Base-by-base conservation (phyloP, 2,329 filamentous ascomycete species). In the Fusarium albosuccineum region DNA sequence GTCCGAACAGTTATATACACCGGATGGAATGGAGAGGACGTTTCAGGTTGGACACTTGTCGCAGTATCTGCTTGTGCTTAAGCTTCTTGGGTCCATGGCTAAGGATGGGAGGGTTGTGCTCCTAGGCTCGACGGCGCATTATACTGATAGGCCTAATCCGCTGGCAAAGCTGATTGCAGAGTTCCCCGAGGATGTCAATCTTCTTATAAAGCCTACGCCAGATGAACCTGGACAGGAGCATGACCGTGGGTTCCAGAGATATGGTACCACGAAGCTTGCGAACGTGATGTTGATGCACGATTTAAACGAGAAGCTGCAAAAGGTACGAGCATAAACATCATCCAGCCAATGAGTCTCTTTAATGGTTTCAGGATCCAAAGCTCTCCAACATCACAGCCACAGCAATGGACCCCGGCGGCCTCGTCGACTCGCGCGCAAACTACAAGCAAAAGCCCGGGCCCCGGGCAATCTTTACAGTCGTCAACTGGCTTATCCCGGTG, bases 281-380 rank as follows among this genome's bases (percentile, higher is more conserved):
- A 73, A 72, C 50, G 59, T 73, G 16, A 65, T 72, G 60, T 71
- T 73, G n/a, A 73, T 73, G 72, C 57, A 71, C 2, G 69, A 74
- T 2, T 59, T 73, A 2, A 71, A 68, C 36, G 16, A n/a, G 9
- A 65, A 45, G 9, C 39, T 74, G 0, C 46, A 54, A 14, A 51
- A 64, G 40, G 70, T 64, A 59, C 26, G 13, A 22, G 26, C 3
- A 7, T 37, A 13, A n/a, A 14, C 11, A 4, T 5, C 16, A 37
- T 37, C 6, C 14, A 14, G 7, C 11, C 17, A 5, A 8, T 7
- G 14, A 13, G 6, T 10, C 44, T 27, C 22, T 36, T 16, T 22
- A 26, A 26, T 13, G 2, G 11, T 16, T 29, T 1, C 14, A 70
- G 70, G 45, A 67, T 5, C 55, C 68, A 2, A 59, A 60, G 0